Conservation (phyloP, 306 rosid genomes). For the Begonia loranthoides region DNA sequence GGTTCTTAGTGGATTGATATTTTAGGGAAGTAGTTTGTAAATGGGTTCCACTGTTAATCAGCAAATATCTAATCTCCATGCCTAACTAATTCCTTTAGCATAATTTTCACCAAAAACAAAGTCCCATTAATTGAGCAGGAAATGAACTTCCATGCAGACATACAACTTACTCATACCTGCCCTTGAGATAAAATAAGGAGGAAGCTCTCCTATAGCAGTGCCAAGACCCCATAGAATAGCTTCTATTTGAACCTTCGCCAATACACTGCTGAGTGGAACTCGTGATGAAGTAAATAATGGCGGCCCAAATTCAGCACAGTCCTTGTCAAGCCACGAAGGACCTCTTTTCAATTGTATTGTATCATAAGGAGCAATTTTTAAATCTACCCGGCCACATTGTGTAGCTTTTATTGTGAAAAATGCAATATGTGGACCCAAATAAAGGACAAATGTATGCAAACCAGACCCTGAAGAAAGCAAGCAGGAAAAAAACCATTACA, state of each 20-base stretch:
- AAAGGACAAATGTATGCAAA: constrained; percentile 93
- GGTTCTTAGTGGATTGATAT: no score
- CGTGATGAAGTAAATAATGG: constrained; percentile 44
- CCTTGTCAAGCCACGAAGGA: constrained; percentile 92
- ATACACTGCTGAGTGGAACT: constrained; percentile 79
- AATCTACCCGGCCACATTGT: constrained; percentile 96
- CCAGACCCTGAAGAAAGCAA: constrained; percentile 75
- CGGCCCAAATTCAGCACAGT: constrained; percentile 79
- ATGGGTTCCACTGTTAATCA: no score
- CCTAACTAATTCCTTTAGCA: no score
- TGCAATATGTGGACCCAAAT: constrained; percentile 96
- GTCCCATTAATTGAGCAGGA: no score
- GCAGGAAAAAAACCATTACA: constrained; percentile 4
- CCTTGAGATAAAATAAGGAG: constrained; percentile 96
- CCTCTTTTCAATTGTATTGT: constrained; percentile 74
- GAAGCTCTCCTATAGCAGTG: constrained; percentile 98
- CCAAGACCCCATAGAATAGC: constrained; percentile 95
- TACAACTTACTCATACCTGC: constrained; percentile 50
- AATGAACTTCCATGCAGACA: no score
- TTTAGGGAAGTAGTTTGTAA: no score
- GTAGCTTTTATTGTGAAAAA: constrained; percentile 80
- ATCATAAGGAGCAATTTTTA: constrained; percentile 87
- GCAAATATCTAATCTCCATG: no score
- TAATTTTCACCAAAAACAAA: no score
- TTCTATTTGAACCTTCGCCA: constrained; percentile 83